Conservation (phyloP, 192 early-diverging fungal species). For the Linnemannia exigua region DNA sequence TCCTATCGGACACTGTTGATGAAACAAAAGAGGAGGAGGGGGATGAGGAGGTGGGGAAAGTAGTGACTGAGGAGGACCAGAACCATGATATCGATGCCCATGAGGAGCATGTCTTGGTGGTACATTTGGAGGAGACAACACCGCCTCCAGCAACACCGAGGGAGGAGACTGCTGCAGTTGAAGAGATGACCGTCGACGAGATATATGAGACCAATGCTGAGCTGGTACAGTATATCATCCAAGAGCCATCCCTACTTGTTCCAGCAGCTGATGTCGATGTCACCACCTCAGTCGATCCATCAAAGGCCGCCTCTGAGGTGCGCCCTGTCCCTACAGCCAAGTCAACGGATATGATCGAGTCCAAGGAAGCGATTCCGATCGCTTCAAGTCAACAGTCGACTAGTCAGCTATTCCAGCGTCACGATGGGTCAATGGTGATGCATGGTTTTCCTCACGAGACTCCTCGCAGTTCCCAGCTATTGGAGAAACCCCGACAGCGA, state of each 20-base stretch:
- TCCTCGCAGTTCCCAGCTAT: neutral
- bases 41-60: neutral
- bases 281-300: neutral
- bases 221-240: neutral
- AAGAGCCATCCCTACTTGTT: neutral
- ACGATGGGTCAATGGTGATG: slow-evolving; percentile 5
- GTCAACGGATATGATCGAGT: slow-evolving; percentile 1
- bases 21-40: neutral
- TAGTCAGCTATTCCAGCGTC: neutral
- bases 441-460: slow-evolving; percentile 11
- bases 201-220: neutral
- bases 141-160: neutral
- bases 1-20: neutral
- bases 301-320: neutral
- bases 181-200: neutral
- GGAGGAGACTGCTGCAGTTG: neutral
- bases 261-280: neutral
- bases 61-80: neutral
- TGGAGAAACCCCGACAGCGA: slow-evolving; percentile 1
- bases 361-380: neutral
- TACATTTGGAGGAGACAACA: neutral
- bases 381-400: slow-evolving; percentile 16
- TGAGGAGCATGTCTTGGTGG: neutral
- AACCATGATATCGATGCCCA: neutral
- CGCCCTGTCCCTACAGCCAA: neutral